Evolutionary conservation across 495 filamentous ascomycete species (phyloP).

Genomic region (Aspergillus indologenus): DNA sequence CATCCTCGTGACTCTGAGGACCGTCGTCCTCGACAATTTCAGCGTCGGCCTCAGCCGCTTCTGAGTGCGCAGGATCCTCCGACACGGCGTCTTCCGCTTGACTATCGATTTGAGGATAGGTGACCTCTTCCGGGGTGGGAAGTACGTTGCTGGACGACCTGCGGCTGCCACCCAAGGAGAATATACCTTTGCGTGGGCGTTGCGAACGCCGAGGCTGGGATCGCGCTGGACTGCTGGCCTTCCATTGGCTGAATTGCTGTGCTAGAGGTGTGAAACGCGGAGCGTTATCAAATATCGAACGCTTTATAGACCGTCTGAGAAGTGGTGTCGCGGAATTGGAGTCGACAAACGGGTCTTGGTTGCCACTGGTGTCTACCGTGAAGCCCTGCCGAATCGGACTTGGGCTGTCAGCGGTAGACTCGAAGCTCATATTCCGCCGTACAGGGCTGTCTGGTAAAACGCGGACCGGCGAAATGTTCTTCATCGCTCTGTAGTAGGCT

Average conservation of each 20-base stretch:
- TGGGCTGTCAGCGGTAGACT: not conserved
- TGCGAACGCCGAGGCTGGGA: constrained; percentile 30
- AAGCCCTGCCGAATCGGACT: not conserved
- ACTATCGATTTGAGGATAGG: constrained; percentile 28
- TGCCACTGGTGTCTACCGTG: not conserved
- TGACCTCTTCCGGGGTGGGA: constrained; percentile 16
- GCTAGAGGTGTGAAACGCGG: constrained; percentile 62
- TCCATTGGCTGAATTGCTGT: constrained; percentile 58
- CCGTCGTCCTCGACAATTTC: not conserved
- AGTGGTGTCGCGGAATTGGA: constrained; percentile 24
- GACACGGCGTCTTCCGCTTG: constrained; percentile 17
- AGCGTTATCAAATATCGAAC: constrained; percentile 25
- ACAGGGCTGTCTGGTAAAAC: not conserved
- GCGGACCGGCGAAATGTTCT: not conserved
- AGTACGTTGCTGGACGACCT: constrained; percentile 13
- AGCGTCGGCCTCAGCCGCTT: not conserved
- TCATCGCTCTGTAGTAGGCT: not conserved
- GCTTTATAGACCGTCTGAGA: constrained; percentile 17
- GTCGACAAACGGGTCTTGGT: not conserved
- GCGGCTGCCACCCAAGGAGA: constrained; percentile 39
- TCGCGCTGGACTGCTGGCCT: constrained; percentile 50
- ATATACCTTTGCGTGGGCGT: constrained; percentile 34
- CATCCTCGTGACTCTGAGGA: not conserved
- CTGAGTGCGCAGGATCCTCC: constrained; percentile 11
- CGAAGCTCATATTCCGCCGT: not conserved